Percentiles rank a stretch among this genome's conserved stretches.
These are phyloP conservation scores for Epichloe sibirici DNA, from an alignment of 2,329 filamentous ascomycete genomes.

Conservation along the genomic window DNA sequence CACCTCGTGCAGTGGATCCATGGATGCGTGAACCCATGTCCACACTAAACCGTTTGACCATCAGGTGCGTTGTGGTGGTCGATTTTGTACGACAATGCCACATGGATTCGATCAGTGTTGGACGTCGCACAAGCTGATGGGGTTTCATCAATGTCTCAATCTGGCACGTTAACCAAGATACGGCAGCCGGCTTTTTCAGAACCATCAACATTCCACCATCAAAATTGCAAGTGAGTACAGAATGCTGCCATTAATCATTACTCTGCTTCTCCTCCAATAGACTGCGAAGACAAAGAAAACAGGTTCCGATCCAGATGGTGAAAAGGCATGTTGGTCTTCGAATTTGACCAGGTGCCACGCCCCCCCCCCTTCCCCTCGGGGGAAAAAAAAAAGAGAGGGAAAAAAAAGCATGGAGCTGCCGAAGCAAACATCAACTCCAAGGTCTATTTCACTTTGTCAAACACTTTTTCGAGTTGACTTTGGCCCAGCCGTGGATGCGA, in stretches of 20 bases:
- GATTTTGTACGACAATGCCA: background rate
- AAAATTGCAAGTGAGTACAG: too few relatives aligned
- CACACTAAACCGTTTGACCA: background rate
- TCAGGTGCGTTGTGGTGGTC: background rate
- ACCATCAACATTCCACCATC: too few relatives aligned
- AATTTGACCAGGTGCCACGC: background rate
- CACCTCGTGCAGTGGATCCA: conserved; percentile 12
- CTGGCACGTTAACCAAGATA: too few relatives aligned
- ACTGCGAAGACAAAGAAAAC: too few relatives aligned
- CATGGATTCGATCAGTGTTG: too few relatives aligned
- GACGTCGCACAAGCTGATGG: too few relatives aligned
- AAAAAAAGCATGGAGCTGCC: background rate
- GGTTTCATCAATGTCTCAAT: too few relatives aligned
- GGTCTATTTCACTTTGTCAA: background rate
- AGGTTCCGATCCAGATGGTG: too few relatives aligned
- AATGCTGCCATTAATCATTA: too few relatives aligned
- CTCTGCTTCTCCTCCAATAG: too few relatives aligned
- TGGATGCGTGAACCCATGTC: conserved; percentile 11
- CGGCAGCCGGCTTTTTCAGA: too few relatives aligned
- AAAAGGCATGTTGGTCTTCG: too few relatives aligned
- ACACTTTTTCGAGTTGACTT: background rate
- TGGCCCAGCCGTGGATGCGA: background rate
- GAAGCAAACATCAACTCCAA: background rate
- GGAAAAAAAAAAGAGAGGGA: background rate
- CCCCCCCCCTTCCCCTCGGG: background rate